Base-by-base conservation (phyloP, 2,329 filamentous ascomycete genomes). In the Davidsoniella neocaledoniae region DNA sequence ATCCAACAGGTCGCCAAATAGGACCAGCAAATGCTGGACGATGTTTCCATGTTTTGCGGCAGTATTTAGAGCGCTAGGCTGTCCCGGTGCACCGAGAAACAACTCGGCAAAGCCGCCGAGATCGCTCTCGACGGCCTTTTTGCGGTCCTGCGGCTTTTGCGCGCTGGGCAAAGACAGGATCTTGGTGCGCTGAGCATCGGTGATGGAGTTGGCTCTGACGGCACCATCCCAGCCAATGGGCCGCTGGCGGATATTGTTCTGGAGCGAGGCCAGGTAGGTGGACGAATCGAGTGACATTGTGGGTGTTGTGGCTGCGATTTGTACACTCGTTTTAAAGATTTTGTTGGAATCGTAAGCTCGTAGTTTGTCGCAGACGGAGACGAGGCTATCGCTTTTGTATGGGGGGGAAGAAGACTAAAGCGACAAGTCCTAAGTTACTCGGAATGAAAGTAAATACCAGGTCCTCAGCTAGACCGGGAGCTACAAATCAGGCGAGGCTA, bases 151-250 rank as follows among this genome's bases (percentile, higher is more conserved):
- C 37, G 62, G 58, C 65, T 86, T 91, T 65, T 87, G 84, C 57
- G 91, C 85, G 68, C 95, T 96, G 66, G 96, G 91, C 58, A 96
- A 86, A 54, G 88, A 86, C 66, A 88, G 88, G 68, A 98, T 94
- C 74, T 88, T 90, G 70, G 83, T 85, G 58, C 95, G 77, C 66
- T 98, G 90, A 58, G 84, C 81, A 58, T 96, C 90, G 52, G 85
- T 94, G 67, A 98, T 84, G 61, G 86, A 91, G 65, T 88, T 86
- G 58, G 86, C 86, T 65, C 91, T 79, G 57, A 94, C 86, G 60
- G 90, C 88, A 60, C 90, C 90, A 67, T 96, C 90, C 91, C 91
- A 98, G 52, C 90, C 88, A 67, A 98, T 94, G 56, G 88, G 88
- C 58, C 91, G 79, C 62, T 86, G 83, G 62, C 91, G 86, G 64